Base-by-base conservation (phyloP, 352 stramenopile species). In the Phytophthora colocasiae region DNA sequence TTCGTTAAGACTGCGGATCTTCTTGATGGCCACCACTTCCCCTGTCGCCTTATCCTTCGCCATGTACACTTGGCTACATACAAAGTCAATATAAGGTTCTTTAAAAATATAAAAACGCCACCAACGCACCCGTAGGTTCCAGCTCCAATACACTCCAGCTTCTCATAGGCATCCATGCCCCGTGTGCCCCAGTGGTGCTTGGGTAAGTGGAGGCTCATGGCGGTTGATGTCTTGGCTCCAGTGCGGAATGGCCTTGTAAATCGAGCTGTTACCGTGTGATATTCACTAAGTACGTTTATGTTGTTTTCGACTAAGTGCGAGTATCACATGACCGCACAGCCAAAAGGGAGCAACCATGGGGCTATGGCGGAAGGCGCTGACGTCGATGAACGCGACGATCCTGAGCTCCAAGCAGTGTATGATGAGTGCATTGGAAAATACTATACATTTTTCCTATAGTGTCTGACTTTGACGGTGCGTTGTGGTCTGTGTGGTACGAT, bases 1-100 rank as follows among this genome's bases (percentile, higher is more conserved):
- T 90, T 96, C 89, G 39, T 96, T 96, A 7, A 96, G 76, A 53
- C 87, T 96, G 41, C 89, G 87, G 67, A 96, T 96, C 67, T 96
- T 96, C 78, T 96, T 96, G 58, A 96, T 92, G n/a, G 89, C 89
- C 9, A 96, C 89, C n/a, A 95, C 72, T 41, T 96, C 85, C 27
- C 82, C 80, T 34, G 85, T 95, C 26, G 74, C 65, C 62, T 93
- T 95, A 69, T 96, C 85, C 66, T 93, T 93, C 49, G 89, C 89
- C 86, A 95, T 92, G 58, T 95, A 96, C 61, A 96, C 89, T 69
- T 96, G 85, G 0, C 87, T 95, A 71, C 10, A 54, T 22, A 19
- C 50, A 53, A 31, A 57, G 46, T 19, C 48, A 4, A 31, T 34
- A 60, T 22, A 38, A 14, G 31, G 31, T 36, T 3, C 9, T 14